Base-by-base conservation (phyloP, 257 asterid genomes). In the Coffea canephora region DNA sequence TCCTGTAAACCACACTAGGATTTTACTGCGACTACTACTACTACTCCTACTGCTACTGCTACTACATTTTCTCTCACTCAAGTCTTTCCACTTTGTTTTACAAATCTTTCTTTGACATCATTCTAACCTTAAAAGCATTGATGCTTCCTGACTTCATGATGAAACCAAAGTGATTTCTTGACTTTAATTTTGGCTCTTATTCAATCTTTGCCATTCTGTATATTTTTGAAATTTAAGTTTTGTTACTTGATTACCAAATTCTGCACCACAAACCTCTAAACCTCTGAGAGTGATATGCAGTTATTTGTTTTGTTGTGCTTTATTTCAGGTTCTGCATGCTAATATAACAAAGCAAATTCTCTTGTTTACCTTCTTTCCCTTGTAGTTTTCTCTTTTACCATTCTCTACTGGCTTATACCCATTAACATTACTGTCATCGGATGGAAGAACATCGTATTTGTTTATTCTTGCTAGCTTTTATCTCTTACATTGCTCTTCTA, bases 1-100 rank as follows among this genome's bases (percentile, higher is more conserved):
- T 80, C 98, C 99, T 46, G 98, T 93, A 67, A 75, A 54, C 45
- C 48, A 57, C 36, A 65, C 27, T 31, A 4, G 6, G 4, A 65
- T 55, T 73, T 64, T 39, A 45, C 11, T 55, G 54, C 71, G 55
- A 21, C 43, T 39, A 4, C 43, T 39, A 39, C 43, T 4, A 39
- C 27, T 39, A 39, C 43, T 4, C 1, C 27, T 39, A 66, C 71
- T 68, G 13, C 43, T 39, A 4, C 43, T 39, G 5, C 43, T 4
- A 39, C 27, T 39, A 67, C 13, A 14, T 69, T 25, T 79, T 52
- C 72, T 45, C 34, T 55, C 76, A 73, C 49, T 49, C 14, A 4
- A 39, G 54, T 49, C 8, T 9, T 9, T 49, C 3, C 3, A 39
- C 5, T 39, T 39, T 39, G 43, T 39, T 3, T 39, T 39, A 39